Evolutionary conservation across 139 green algal genomes (phyloP), one percentile per base, ranked within the genome.

Genomic region (Picocystis salinarum): DNA sequence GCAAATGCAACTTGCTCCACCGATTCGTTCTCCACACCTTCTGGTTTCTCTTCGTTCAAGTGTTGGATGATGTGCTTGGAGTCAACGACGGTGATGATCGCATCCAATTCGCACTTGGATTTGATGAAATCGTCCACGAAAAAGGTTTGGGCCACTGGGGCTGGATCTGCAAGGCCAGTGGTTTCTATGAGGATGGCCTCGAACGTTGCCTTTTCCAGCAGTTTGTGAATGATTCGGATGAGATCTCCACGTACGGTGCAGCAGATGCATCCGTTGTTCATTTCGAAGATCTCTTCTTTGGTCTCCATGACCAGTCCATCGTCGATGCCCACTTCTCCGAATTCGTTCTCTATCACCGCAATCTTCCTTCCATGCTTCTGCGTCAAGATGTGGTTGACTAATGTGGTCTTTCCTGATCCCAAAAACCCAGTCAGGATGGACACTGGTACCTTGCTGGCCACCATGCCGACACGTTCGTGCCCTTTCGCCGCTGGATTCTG

Each of bases 271-370:
- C 31, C 74, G 46, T 91, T 89, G 56, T 79, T 82, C 55, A 74
- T 75, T 53, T 76, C 69, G 20, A 80, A 71, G 20, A 83, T 71
- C 36, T 87, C 70, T 34, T 83, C 75, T 42, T 76, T 62, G 20
- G 61, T 70, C 33, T 80, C 55, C 51, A 86, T n/a, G n/a, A n/a
- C 77, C 17, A 91, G 57, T 0, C 58, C 77, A 30, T 45, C 70
- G 69, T 96, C 86, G 45, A 97, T 94, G 62, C 92, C 85, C 34
- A 95, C 85, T 53, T 91, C 80, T 4, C 87, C 87, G 73, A 93
- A 94, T 85, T 91, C 62, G 33, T 71, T 71, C 36, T 73, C 61
- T 12, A 73, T 59, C 33, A 72, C 53, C 13, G 23, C 40, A 11
- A 64, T 48, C n/a, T 44, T 39, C 29, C 57, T 44, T 37, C 64